Conservation (phyloP, 2,329 filamentous ascomycete species). For the Claviceps fusiformis region DNA sequence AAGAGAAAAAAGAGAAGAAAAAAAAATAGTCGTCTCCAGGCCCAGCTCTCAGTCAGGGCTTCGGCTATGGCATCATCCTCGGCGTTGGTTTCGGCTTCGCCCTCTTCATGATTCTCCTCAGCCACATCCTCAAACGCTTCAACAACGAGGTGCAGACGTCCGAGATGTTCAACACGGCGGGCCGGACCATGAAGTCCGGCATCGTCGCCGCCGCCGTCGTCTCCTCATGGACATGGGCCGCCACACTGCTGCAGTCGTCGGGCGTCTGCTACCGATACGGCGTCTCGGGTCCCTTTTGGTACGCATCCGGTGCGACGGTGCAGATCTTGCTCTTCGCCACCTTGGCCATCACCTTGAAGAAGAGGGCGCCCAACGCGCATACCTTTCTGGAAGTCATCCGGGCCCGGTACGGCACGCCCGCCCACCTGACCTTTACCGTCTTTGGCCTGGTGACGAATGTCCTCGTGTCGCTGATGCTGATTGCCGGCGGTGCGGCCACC, state of each 20-base stretch:
- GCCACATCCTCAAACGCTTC: conserved; percentile 51
- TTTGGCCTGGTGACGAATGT: conserved; percentile 80
- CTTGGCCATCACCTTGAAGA: conserved; percentile 78
- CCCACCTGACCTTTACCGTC: conserved; percentile 67
- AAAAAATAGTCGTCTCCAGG: conserved; percentile 8
- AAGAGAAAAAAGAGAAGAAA: too few relatives aligned
- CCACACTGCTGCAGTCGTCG: conserved; percentile 65
- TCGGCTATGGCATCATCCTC: conserved; percentile 66
- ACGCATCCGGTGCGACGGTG: conserved; percentile 60
- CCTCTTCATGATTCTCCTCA: conserved; percentile 61
- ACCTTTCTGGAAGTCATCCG: conserved; percentile 72
- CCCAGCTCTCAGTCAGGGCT: conserved; percentile 40
- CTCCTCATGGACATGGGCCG: conserved; percentile 87
- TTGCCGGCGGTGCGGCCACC: conserved; percentile 62
- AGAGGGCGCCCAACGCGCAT: conserved; percentile 76
- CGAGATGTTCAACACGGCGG: conserved; percentile 85
- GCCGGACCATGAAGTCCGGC: conserved; percentile 77
- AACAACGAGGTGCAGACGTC: conserved; percentile 66
- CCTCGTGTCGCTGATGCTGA: conserved; percentile 75
- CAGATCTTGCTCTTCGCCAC: conserved; percentile 86
- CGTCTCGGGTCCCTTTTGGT: conserved; percentile 47
- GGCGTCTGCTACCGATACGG: conserved; percentile 75
- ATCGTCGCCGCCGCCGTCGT: conserved; percentile 83
- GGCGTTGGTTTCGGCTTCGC: conserved; percentile 64
- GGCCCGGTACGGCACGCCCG: conserved; percentile 58